Evolutionary conservation across 768 basidiomycete genomes (phyloP).

Genomic region (Hygrophoropsis aurantiaca): DNA sequence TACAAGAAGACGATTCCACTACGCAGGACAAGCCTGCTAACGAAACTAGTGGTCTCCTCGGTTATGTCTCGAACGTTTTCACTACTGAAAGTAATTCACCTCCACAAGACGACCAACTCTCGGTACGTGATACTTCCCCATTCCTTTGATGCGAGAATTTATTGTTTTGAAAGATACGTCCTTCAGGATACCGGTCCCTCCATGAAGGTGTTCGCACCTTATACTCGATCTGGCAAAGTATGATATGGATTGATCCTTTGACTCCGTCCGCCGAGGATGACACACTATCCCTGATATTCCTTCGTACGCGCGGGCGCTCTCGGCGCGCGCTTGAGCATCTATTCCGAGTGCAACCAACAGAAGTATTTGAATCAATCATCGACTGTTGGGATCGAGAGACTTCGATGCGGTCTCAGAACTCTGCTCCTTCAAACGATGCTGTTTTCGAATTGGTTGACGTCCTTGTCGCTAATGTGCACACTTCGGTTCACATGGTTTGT

Average conservation of each 20-base stretch:
- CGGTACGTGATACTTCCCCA: constrained; percentile 35
- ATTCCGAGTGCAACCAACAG: constrained; percentile 75
- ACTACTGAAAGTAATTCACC: constrained; percentile 59
- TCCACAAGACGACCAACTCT: constrained; percentile 53
- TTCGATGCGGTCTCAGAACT: constrained; percentile 43
- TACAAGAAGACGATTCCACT: constrained; percentile 56
- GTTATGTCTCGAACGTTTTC: constrained; percentile 92
- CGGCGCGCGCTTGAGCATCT: constrained; percentile 82
- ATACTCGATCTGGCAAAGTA: constrained; percentile 70
- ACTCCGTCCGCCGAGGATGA: constrained; percentile 61
- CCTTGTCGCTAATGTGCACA: constrained; percentile 82
- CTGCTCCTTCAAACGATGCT: constrained; percentile 42
- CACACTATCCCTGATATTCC: constrained; percentile 65
- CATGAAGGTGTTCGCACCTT: constrained; percentile 81
- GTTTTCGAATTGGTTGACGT: constrained; percentile 84
- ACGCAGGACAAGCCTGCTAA: constrained; percentile 50
- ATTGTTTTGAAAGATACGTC: constrained; percentile 49
- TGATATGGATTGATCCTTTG: constrained; percentile 48
- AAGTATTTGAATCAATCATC: constrained; percentile 82
- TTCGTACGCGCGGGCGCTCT: constrained; percentile 65
- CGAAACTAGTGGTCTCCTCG: constrained; percentile 71
- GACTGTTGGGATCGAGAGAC: constrained; percentile 75
- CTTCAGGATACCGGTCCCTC: constrained; percentile 74
- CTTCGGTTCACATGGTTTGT: constrained; percentile 84
- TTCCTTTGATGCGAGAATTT: background rate